Evolutionary conservation across 805 yeast genomes (phyloP).

Genomic region (Metschnikowia amazonensis): DNA sequence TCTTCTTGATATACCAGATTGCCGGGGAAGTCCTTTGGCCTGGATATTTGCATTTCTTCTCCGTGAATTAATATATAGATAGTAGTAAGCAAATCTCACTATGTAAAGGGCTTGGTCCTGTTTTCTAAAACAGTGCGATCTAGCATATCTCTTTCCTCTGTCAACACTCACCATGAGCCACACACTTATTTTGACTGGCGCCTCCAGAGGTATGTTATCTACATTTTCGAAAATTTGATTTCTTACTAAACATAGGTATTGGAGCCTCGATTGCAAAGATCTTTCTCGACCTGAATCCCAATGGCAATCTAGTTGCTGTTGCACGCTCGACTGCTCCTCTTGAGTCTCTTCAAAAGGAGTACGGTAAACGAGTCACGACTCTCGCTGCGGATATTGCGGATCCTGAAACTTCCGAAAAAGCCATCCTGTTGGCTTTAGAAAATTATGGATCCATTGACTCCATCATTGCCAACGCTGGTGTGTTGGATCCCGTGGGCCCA

Average conservation of each 20-base stretch:
- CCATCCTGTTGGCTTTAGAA: conserved; percentile 43
- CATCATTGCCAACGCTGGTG: conserved; percentile 76
- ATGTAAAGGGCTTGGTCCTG: background rate
- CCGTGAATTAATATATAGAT: background rate
- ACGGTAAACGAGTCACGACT: conserved; percentile 47
- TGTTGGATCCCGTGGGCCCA: conserved; percentile 68
- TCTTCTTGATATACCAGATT: background rate
- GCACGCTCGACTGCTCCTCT: conserved; percentile 61
- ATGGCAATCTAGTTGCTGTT: conserved; percentile 55
- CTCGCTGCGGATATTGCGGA: conserved; percentile 62
- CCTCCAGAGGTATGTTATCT: conserved; percentile 20
- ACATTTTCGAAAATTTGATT: conserved; percentile 30
- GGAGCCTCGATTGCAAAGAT: conserved; percentile 70
- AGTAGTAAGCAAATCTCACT: background rate
- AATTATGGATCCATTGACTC: conserved; percentile 60
- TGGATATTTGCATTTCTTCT: background rate
- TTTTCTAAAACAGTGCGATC: background rate
- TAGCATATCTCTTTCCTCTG: background rate
- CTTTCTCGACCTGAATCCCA: conserved; percentile 37
- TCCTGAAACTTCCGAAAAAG: conserved; percentile 27
- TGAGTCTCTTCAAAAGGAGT: conserved; percentile 37
- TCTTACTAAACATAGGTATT: conserved; percentile 56
- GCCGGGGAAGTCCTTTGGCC: background rate
- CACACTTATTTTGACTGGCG: conserved; percentile 23
- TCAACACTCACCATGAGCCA: conserved; percentile 13